Base-by-base conservation (phyloP, 208 protist genomes). In the Leishmania martiniquensis region DNA sequence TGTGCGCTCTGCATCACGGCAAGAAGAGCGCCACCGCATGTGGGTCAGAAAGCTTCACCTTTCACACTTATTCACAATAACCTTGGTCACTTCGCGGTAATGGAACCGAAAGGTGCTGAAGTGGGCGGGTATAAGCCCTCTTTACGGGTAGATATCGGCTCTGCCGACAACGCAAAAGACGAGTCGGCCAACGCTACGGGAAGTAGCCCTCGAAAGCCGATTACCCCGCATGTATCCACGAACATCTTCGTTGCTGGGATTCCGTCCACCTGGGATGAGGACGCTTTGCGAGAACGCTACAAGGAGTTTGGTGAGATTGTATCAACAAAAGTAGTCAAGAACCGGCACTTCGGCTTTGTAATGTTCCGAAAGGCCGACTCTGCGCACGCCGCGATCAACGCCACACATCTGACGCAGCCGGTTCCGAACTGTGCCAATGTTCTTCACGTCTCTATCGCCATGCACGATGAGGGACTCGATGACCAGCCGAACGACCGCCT, bases 381-480 rank as follows among this genome's bases (percentile, higher is more conserved):
- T n/a, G 94, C 94, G 52, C 91, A 95, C 77, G 89, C 88, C 4
- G 94, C 94, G 29, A 97, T 97, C 66, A 96, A 95, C 47, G 88
- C 89, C 29, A 91, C 90, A 29, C 94, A 97, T 77, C 81, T 95
- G 39, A 94, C 90, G 0, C 82, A 88, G 54, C 91, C 92, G 15
- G 80, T 75, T 45, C 85, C 87, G 6, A 89, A 85, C 51, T 88
- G 88, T 34, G 62, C 81, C 6, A 89, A 87, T 39, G 57, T 95
- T 44, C 75, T 97, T 55, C 92, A 97, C 77, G 94, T 96, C 5
- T 95, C 91, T 22, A 91, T 97, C 49, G 92, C 94, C 7, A 97
- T 97, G 94, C 94, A 97, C 67, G 92, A 96, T 79, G 94, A 97
- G 76, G 94, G 94, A n/a, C 87, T 95, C 10, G 92, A 97, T 72